A percentile compares a stretch with the other conserved stretches of the same genome.
These are phyloP conservation scores for Fennellomyces sp. DNA, from an alignment of 371 early-diverging fungal species.

Conservation along the genomic window DNA sequence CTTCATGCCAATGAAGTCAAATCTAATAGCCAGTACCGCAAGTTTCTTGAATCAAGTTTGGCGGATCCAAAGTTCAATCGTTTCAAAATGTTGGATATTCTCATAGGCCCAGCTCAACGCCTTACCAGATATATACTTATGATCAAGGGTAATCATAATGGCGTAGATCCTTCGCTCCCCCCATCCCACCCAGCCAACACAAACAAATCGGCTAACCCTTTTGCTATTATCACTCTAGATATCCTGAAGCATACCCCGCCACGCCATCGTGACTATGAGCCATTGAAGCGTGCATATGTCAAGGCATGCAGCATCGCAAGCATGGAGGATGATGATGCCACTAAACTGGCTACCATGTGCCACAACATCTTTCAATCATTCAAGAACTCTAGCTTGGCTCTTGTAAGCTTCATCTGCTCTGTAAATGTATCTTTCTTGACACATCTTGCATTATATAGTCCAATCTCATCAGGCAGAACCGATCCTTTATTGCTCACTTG, in stretches of 20 bases:
- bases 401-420: slow-evolving; percentile 28
- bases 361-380: slow-evolving; percentile 39
- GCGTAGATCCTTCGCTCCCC: neutral
- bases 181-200: too few species aligned
- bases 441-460: slow-evolving; percentile 20
- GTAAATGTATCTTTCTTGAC: slow-evolving; percentile 1
- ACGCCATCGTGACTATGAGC: slow-evolving; percentile 34
- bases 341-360: slow-evolving; percentile 44
- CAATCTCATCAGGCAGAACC: slow-evolving; percentile 41
- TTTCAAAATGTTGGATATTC: slow-evolving; percentile 41
- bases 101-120: slow-evolving; percentile 50
- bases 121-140: slow-evolving; percentile 50
- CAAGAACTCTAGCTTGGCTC: slow-evolving; percentile 35
- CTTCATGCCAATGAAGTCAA: slow-evolving; percentile 39
- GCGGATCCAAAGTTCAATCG: too few species aligned
- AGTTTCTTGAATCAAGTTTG: slow-evolving; percentile 35
- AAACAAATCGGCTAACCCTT: too few species aligned
- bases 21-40: slow-evolving; percentile 32
- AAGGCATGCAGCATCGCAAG: slow-evolving; percentile 42
- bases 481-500: slow-evolving; percentile 36
- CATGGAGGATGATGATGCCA: slow-evolving; percentile 47
- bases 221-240: slow-evolving; percentile 15
- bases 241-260: slow-evolving; percentile 35
- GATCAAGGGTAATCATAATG: slow-evolving; percentile 33
- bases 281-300: slow-evolving; percentile 30